Evolutionary conservation across 768 basidiomycete species (phyloP), one percentile per base, ranked within the genome.

Genomic region (Mycena leptocephala): DNA sequence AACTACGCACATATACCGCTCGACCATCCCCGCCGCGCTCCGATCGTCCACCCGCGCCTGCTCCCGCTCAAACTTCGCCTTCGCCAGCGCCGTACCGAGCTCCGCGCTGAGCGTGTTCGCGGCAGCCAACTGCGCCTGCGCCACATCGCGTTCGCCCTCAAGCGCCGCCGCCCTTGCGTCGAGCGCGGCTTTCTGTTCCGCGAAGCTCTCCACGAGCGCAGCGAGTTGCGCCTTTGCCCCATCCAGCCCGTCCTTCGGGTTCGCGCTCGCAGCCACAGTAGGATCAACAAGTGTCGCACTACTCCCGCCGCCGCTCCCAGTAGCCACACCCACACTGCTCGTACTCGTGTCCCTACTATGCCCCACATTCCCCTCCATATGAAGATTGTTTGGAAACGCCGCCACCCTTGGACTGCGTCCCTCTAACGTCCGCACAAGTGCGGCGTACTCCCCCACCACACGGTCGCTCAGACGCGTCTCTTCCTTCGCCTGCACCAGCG

Each of bases 21-120:
- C 91, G 33, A 97, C 95, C 91, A 96, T 94, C 79, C 93, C 94
- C 16, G 93, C 93, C 3, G 95, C 95, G 0, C 93, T 90, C n/a
- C 87, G 90, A 71, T 96, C 95, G 62, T 96, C 94, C 22, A 92
- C 82, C 76, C 87, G 85, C 59, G 91, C 85, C 78, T 86, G 87
- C 66, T 94, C 89, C 20, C 95, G 85, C 75, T 92, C 91, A 1
- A 87, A 84, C 53, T 87, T 87, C 5, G 87, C 83, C 35, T 86
- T 82, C 0, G 90, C 88, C 18, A 93, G 83, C 70, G 90, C 87
- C 0, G 77, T 78, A 20, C 88, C 88, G 46, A 91, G 87, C 1
- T 87, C 82, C 32, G 89, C 86, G 0, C 87, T 82, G 0, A 82
- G 81, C 48, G 86, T 85, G 43, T 84, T 86, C 79, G 92, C 90